Conservation (phyloP, 2,329 filamentous ascomycete genomes). For the Calonectria naviculata region DNA sequence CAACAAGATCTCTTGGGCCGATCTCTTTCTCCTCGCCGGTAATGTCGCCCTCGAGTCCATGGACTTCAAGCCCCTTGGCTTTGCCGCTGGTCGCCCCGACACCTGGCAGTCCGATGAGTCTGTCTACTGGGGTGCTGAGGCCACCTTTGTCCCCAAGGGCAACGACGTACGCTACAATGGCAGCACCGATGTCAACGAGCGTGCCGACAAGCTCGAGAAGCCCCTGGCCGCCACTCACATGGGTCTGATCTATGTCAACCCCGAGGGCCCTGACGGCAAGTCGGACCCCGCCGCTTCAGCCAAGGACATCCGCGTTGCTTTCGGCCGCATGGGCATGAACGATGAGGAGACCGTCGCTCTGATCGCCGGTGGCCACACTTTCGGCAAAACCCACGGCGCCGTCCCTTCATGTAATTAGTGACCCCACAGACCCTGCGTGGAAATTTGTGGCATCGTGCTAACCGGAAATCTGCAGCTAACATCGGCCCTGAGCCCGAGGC, state of each 20-base stretch:
- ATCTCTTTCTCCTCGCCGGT: slow-evolving; percentile 76
- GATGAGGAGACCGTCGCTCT: slow-evolving; percentile 84
- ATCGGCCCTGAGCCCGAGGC: slow-evolving; percentile 76
- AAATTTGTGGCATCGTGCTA: not conserved
- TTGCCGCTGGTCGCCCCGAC: slow-evolving; percentile 77
- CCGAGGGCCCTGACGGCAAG: slow-evolving; percentile 78
- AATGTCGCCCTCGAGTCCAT: slow-evolving; percentile 83
- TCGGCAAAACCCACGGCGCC: slow-evolving; percentile 82
- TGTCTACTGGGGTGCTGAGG: slow-evolving; percentile 81
- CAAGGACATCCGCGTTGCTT: slow-evolving; percentile 78
- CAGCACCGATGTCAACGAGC: slow-evolving; percentile 33
- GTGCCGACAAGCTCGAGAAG: slow-evolving; percentile 61
- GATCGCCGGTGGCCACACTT: slow-evolving; percentile 82
- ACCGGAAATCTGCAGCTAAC: slow-evolving; percentile 48
- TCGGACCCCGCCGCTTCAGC: slow-evolving; percentile 77
- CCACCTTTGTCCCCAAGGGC: slow-evolving; percentile 61
- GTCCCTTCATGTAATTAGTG: slow-evolving; percentile 4
- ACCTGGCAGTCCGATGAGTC: slow-evolving; percentile 81
- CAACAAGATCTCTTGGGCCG: slow-evolving; percentile 84
- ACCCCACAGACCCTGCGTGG: not conserved
- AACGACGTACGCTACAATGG: slow-evolving; percentile 77
- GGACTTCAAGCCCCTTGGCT: slow-evolving; percentile 80
- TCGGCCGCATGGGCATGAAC: slow-evolving; percentile 84
- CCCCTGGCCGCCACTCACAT: slow-evolving; percentile 75
- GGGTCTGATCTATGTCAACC: slow-evolving; percentile 86